Conservation (phyloP, 2,329 filamentous ascomycete genomes). For the Alternaria gaisen region DNA sequence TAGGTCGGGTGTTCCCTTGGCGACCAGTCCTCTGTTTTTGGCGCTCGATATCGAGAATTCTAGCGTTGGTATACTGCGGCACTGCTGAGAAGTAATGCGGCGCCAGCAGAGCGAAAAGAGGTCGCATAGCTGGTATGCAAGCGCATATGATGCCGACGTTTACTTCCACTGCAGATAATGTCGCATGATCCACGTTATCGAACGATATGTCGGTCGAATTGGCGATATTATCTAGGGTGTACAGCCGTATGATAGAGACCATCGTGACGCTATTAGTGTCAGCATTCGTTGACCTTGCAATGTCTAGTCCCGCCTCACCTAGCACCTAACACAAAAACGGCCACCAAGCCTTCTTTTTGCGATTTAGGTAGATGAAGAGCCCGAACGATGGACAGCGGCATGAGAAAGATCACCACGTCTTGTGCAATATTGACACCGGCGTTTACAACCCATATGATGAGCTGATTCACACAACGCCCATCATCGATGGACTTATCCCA, state of each 20-base stretch:
- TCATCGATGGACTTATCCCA: slow-evolving; percentile 40
- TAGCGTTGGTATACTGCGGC: slow-evolving; percentile 23
- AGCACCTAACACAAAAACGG: slow-evolving; percentile 50
- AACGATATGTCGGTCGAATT: slow-evolving; percentile 43
- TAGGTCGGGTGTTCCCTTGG: slow-evolving; percentile 21
- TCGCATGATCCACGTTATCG: slow-evolving; percentile 44
- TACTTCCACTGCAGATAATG: slow-evolving; percentile 44
- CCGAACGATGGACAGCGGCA: slow-evolving; percentile 44
- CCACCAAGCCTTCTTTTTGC: slow-evolving; percentile 49
- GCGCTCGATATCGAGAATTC: slow-evolving; percentile 33
- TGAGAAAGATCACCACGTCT: slow-evolving; percentile 44
- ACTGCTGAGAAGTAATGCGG: slow-evolving; percentile 47
- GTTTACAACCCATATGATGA: slow-evolving; percentile 43
- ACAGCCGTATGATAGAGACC: slow-evolving; percentile 47
- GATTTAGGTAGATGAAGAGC: slow-evolving; percentile 42
- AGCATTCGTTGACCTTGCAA: slow-evolving; percentile 5
- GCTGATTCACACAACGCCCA: slow-evolving; percentile 44
- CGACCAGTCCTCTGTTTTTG: slow-evolving; percentile 21
- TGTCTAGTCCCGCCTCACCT: slow-evolving; percentile 40
- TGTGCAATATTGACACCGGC: slow-evolving; percentile 44
- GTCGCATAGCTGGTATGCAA: slow-evolving; percentile 48
- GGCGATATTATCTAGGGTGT: slow-evolving; percentile 39
- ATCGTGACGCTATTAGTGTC: slow-evolving; percentile 39
- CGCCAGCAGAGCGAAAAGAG: slow-evolving; percentile 48
- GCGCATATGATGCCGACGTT: slow-evolving; percentile 49